Evolutionary conservation across 306 rosid genomes (phyloP), one percentile per base, ranked within the genome.

Genomic region (Oemleria cerasiformis): DNA sequence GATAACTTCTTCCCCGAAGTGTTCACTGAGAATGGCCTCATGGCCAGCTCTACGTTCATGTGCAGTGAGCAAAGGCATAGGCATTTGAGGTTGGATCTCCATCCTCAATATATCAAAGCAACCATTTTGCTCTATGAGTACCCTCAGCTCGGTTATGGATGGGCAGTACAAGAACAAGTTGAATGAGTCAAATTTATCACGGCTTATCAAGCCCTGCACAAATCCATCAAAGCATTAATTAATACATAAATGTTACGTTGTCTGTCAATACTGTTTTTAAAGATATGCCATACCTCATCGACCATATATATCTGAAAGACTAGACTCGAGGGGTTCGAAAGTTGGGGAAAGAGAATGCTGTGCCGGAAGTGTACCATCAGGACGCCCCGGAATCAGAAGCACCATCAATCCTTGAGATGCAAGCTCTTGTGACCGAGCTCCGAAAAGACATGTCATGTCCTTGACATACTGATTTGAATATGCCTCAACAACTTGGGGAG

Each of bases 341-440:
- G 2, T 17, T 5, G 65, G 55, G 10, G 30, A 19, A 6, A 8
- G 4, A 8, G 75, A 44, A 25, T 10, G 3, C 16, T 58, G 56
- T 7, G 41, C 17, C 6, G 78, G 78, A 9, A 55, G 34, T 5
- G 49, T 64, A 16, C 45, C 71, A 21, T 20, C 72, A 6, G 11
- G 63, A 4, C 64, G 55, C 6, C 64, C 53, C 25, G 77, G 59
- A 38, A 36, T 20, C 9, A 49, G 21, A 10, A 63, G 15, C 62
- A 15, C n/a, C 62, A 73, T 5, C 5, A 73, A 39, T 6, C 77
- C 77, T 19, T 51, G 63, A 1, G 68, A 53, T 39, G n/a, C 70
- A 63, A 73, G 23, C 70, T 73, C 77, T 19, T 73, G 48, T 4
- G 68, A 59, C 36, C 76, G 54, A 61, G 76, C 67, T 4, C 5